Percentiles rank a stretch among this genome's conserved stretches.
phyloP scores from a whole-genome alignment of 2,329 filamentous ascomycete genomes.

The Ophiostoma novo-ulmi region DNA sequence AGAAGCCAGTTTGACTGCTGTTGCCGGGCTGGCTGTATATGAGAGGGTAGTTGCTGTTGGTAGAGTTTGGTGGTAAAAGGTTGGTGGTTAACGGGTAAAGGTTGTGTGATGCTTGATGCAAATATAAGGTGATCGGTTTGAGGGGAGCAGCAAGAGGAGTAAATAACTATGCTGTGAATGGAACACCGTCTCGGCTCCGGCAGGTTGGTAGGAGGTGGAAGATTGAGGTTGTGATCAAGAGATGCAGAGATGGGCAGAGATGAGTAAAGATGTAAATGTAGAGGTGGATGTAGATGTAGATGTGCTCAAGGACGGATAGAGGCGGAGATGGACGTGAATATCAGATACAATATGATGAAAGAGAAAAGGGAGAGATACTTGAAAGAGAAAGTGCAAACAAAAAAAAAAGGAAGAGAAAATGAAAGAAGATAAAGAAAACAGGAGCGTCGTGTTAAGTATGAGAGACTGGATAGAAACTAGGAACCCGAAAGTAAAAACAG shows the following conservation, averaged over 20 bases:
- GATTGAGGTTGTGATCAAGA: not conserved
- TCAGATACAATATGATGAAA: not conserved
- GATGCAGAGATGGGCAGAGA: not conserved
- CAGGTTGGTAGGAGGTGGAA: not conserved
- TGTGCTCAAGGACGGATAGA: not conserved
- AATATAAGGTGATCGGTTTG: not conserved
- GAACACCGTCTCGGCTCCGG: slow-evolving; percentile 18
- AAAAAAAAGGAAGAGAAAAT: slow-evolving; percentile 10
- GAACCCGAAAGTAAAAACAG: not conserved
- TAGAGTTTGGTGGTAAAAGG: not conserved
- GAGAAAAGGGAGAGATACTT: not conserved
- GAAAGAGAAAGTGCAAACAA: not conserved
- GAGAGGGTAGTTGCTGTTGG: not conserved
- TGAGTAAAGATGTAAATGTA: not conserved
- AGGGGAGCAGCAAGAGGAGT: not conserved
- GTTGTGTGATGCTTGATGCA: slow-evolving; percentile 13
- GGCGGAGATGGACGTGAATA: not conserved
- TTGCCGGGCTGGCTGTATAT: slow-evolving; percentile 1
- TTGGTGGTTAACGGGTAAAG: not conserved
- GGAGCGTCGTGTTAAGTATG: not conserved
- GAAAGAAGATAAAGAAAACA: slow-evolving; percentile 9
- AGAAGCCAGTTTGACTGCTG: slow-evolving; percentile 22
- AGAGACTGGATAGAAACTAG: not conserved
- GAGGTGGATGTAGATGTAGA: not conserved
- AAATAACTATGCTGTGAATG: slow-evolving; percentile 15